These are phyloP conservation scores for Torrubiella hemipterigena DNA, from an alignment of 2,329 filamentous ascomycete genomes.

Conservation along the genomic window DNA sequence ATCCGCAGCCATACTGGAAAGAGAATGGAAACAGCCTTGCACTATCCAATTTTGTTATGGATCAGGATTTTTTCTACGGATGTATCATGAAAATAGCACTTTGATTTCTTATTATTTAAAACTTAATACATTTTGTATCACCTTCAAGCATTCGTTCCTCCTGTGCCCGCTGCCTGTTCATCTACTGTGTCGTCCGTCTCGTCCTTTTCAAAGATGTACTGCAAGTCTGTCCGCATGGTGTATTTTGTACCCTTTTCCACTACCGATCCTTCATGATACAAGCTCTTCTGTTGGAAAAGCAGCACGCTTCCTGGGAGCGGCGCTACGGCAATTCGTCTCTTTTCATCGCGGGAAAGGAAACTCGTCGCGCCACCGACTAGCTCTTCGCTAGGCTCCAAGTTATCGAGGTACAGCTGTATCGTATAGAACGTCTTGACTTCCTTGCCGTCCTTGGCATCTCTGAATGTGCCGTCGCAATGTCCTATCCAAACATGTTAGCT, in stretches of 20 bases:
- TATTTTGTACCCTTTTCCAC: slow-evolving; percentile 42
- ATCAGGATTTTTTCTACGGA: no score
- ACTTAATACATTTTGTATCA: no score
- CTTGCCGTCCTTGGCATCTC: slow-evolving; percentile 34
- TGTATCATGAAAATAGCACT: no score
- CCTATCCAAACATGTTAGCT: slow-evolving; percentile 33
- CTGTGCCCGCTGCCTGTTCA: no score
- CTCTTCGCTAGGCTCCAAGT: slow-evolving; percentile 12
- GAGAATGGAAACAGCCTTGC: no score
- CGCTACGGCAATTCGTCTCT: slow-evolving; percentile 36
- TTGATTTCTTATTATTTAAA: no score
- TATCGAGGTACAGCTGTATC: slow-evolving; percentile 36
- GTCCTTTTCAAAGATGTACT: no score
- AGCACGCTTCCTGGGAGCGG: slow-evolving; percentile 45
- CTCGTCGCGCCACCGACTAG: slow-evolving; percentile 43
- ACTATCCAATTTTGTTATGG: no score
- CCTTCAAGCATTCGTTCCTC: no score
- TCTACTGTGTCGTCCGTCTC: no score
- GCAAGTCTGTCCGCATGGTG: slow-evolving; percentile 42
- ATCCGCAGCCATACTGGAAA: no score
- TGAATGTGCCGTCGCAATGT: slow-evolving; percentile 57
- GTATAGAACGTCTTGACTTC: slow-evolving; percentile 37
- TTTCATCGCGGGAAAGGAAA: slow-evolving; percentile 33
- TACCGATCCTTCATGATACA: slow-evolving; percentile 41
- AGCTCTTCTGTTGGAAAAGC: slow-evolving; percentile 42